A percentile compares a stretch with the other conserved stretches of the same genome.
phyloP scores from a whole-genome alignment of 306 rosid species.

The Trifolium dubium region DNA sequence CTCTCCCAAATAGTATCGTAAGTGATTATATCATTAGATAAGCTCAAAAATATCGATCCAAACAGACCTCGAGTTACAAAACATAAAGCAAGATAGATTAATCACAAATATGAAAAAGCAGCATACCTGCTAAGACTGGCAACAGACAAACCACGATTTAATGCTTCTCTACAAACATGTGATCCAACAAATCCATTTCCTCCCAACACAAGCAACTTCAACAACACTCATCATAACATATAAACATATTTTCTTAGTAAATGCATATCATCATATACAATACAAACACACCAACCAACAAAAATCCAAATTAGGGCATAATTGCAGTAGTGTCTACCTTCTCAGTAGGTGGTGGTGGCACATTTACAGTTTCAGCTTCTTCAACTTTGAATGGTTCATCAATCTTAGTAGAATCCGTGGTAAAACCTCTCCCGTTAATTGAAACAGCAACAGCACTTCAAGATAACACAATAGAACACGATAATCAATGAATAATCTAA shows the following conservation, averaged over 20 bases:
- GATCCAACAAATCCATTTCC: slow-evolving; percentile 99
- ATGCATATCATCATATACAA: background rate
- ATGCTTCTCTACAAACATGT: slow-evolving; percentile 82
- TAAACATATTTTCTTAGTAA: slow-evolving; percentile 5
- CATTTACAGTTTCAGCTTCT: slow-evolving; percentile 90
- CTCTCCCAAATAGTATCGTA: no score
- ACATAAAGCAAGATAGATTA: slow-evolving; percentile 2
- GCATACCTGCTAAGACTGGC: slow-evolving; percentile 87
- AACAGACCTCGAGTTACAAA: background rate
- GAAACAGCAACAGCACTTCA: slow-evolving; percentile 58
- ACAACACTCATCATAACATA: slow-evolving; percentile 34
- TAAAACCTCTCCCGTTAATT: slow-evolving; percentile 56
- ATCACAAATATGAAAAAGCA: background rate
- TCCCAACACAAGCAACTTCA: slow-evolving; percentile 91
- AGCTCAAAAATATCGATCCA: no score
- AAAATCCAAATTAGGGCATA: background rate
- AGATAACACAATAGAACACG: slow-evolving; percentile 35
- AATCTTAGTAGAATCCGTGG: slow-evolving; percentile 67
- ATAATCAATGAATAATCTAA: background rate
- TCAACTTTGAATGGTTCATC: slow-evolving; percentile 84
- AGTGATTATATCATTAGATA: no score
- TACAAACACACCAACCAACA: background rate
- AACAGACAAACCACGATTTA: slow-evolving; percentile 74
- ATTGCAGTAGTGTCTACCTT: slow-evolving; percentile 57
- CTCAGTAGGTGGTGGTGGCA: slow-evolving; percentile 82